Conservation (phyloP, 192 early-diverging fungal species). For the Linnemannia elongata region DNA sequence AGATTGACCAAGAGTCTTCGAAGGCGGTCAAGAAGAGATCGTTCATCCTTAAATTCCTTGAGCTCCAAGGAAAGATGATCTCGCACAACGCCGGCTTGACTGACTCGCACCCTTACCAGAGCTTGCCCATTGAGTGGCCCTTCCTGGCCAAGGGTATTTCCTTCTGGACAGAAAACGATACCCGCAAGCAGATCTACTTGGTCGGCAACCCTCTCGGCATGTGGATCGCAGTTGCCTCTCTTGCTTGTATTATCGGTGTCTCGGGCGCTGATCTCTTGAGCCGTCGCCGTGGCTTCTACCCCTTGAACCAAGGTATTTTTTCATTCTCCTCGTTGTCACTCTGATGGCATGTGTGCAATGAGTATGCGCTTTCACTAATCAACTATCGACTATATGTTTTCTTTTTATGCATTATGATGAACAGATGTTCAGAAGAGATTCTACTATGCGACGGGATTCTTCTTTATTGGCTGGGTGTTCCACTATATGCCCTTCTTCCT, state of each 20-base stretch:
- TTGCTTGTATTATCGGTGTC: conserved; percentile 71
- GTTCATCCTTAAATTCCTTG: conserved; percentile 88
- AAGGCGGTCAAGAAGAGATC: conserved; percentile 67
- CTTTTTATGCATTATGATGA: neutral
- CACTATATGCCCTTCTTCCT: conserved; percentile 95
- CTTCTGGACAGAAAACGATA: conserved; percentile 89
- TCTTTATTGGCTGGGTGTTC: conserved; percentile 86
- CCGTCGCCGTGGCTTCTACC: conserved; percentile 79
- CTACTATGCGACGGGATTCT: conserved; percentile 79
- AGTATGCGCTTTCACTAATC: neutral
- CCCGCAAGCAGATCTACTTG: conserved; percentile 87
- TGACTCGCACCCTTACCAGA: conserved; percentile 93
- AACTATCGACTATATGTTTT: neutral
- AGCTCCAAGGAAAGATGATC: conserved; percentile 92
- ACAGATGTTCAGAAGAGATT: conserved; percentile 72
- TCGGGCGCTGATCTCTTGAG: conserved; percentile 79
- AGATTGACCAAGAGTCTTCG: conserved; percentile 61
- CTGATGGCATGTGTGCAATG: neutral
- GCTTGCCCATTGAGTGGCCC: conserved; percentile 87
- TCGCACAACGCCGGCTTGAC: conserved; percentile 91
- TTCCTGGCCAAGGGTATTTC: conserved; percentile 89
- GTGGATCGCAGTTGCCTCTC: conserved; percentile 77
- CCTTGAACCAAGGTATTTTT: conserved; percentile 62
- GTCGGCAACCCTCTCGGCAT: conserved; percentile 92
- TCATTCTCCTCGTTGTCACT: neutral